Base-by-base conservation (phyloP, 2,329 filamentous ascomycete species). In the Penicillium brevicompactum region DNA sequence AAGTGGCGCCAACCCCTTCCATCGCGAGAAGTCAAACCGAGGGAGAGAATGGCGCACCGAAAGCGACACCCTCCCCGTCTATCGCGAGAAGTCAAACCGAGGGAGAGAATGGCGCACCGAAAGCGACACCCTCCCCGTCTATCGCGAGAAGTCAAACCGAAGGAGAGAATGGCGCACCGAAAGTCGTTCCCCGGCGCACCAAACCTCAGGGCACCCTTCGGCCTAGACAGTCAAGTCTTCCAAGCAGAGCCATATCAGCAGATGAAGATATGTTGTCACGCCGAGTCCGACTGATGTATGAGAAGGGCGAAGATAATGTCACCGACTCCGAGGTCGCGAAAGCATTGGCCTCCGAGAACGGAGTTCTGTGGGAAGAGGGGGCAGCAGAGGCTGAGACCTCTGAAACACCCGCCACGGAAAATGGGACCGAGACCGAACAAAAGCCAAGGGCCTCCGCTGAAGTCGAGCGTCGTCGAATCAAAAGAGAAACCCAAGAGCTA, bases 281-380 rank as follows among this genome's bases (percentile, higher is more conserved):
- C 58, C 83, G 83, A 59, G 84, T 88, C 34, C 78, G 85, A 30
- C 76, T 83, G 58, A 87, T 87, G 84, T 88, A 87, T 66, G 81
- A 83, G 59, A 80, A 81, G 57, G 84, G 84, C 4, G 80, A 85
- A 53, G 84, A 86, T 58, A 78, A 77, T 31, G 80, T 82, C 34
- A 71, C 68, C 7, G 76, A 78, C 49, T 67, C 69, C 2, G 74
- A 78, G 51, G 62, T 77, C 27, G 69, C 70, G 45, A 68, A 68
- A 51, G 62, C 74, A 43, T 62, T 75, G 55, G 68, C 74, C 53
- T 51, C 67, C 51, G 70, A 77, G 37, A 68, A 77, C 61, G 71
- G 74, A 11, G 63, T 74, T 24, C 56, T 76, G 44, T 73, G 75
- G 74, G 75, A 78, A 60, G 74, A 77, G 49, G 56, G 53, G 14